Percentiles rank a stretch among this genome's conserved stretches.
Evolutionary conservation across 306 rosid species (phyloP).

Genomic region (Urtica urens): DNA sequence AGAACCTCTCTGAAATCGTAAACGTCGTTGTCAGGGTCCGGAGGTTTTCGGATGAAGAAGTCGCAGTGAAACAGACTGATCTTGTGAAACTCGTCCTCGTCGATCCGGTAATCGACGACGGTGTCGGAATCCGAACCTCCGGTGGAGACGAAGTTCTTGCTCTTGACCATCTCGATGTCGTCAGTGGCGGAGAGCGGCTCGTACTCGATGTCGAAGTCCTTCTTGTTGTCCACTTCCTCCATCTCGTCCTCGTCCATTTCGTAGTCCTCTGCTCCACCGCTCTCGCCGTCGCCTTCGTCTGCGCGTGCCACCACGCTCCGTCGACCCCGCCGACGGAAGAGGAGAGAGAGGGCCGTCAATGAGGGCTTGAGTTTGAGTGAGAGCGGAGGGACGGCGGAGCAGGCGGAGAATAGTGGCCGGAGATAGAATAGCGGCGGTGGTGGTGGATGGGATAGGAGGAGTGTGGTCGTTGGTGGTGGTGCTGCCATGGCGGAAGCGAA

Average conservation of each 20-base stretch:
- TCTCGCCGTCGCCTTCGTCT: slow-evolving; percentile 58
- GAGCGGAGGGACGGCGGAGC: slow-evolving; percentile 1
- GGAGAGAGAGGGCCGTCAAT: slow-evolving; percentile 7
- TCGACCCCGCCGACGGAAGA: slow-evolving; percentile 5
- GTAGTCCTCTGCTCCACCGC: slow-evolving; percentile 57
- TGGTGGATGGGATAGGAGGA: slow-evolving; percentile 28
- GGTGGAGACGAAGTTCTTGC: slow-evolving; percentile 55
- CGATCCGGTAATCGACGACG: slow-evolving; percentile 71
- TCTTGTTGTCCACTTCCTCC: slow-evolving; percentile 80
- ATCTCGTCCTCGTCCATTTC: slow-evolving; percentile 80
- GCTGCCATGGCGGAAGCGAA: slow-evolving; percentile 15
- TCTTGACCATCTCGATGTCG: slow-evolving; percentile 50
- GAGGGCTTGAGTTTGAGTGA: slow-evolving; percentile 21
- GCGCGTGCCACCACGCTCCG: slow-evolving; percentile 45
- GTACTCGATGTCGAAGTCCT: slow-evolving; percentile 90
- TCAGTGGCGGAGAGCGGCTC: slow-evolving; percentile 32
- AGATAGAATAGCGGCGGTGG: slow-evolving; percentile 17
- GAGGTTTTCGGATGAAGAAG: slow-evolving; percentile 79
- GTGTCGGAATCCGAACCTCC: slow-evolving; percentile 79
- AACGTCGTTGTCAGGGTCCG: slow-evolving; percentile 77
- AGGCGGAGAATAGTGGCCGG: slow-evolving; percentile 8
- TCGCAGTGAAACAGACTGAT: slow-evolving; percentile 66
- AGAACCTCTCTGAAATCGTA: slow-evolving; percentile 89
- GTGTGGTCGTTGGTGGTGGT: slow-evolving; percentile 18
- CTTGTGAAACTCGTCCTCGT: slow-evolving; percentile 88